Base-by-base conservation (phyloP, 441 rosid species). In the Syzygium syzygioides region DNA sequence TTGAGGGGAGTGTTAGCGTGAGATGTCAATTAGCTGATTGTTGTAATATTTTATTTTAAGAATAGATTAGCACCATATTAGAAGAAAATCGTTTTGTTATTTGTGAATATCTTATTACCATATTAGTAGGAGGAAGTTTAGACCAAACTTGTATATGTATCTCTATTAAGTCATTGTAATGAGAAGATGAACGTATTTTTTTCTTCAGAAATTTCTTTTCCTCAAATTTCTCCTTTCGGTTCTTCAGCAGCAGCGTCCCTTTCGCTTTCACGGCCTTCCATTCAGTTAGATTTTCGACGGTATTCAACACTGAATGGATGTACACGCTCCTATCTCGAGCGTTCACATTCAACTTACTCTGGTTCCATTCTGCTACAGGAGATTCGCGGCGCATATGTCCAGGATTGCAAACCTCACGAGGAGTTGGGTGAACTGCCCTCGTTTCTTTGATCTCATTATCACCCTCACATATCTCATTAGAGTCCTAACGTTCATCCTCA, bases 241-340 rank as follows among this genome's bases (percentile, higher is more conserved):
- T 89, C 90, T 90, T 92, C 15, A n/a, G 26, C 90, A 89, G 60
- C 37, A 26, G 91, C 32, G 88, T 92, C 85, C 94, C 96, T 88
- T 92, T 95, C 1, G 93, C 90, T 91, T 96, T 96, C 90, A 94
- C 92, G 66, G 97, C 95, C 90, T 93, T 96, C 98, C 97, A 96
- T 88, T 96, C 98, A 84, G 92, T 85, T 2, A 96, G 94, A 91
- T 95, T 96, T 91, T 96, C 98, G 15, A 96, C 96, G 2, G 99
- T 98, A 88, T 95, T 94, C 87, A 96, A 84, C 86, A 94, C 96
- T 3, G 95, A 87, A 84, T 94, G 94, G 54, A 92, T 93, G 91
- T 94, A 93, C 86, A 87, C 91, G 48, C 93, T 94, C 89, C 96
- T 92, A 85, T 92, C 95, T 90, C 96, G 92, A 85, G 87, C 94